phyloP scores from a whole-genome alignment of 257 asterid species.

The Dorcoceras hygrometricum region DNA sequence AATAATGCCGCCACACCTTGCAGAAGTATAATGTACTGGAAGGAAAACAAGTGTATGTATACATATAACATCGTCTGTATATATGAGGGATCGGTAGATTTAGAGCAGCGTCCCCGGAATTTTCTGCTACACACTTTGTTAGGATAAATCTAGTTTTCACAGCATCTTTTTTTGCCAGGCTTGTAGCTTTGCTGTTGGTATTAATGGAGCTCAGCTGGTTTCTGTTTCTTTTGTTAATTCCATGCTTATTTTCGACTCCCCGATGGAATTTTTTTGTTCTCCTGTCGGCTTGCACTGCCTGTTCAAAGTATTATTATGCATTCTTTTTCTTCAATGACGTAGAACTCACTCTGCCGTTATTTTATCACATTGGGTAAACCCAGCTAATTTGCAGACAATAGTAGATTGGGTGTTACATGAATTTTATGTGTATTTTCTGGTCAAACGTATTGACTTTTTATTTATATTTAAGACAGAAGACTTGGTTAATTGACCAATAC shows the following conservation, averaged over 20 bases:
- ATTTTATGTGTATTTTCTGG: no score
- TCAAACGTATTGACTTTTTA: no score
- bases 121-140: conserved; percentile 3
- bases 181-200: conserved; percentile 33
- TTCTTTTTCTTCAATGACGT: no score
- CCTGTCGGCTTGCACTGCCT: no score
- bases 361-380: no score
- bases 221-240: conserved; percentile 31
- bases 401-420: no score
- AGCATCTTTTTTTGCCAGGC: conserved; percentile 23
- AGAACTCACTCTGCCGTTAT: no score
- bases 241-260: not conserved
- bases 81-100: conserved; percentile 32
- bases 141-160: not conserved
- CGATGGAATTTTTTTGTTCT: not conserved
- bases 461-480: no score
- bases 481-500: no score
- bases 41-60: not conserved
- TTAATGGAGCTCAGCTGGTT: conserved; percentile 46
- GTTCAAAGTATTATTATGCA: no score
- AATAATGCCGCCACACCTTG: not conserved
- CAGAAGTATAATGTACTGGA: not conserved
- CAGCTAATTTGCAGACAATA: no score
- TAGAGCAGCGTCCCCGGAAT: conserved; percentile 43
- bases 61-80: not conserved